Percentiles rank a stretch among this genome's conserved stretches.
Conservation (phyloP, 768 basidiomycete genomes). For the Leccinum broughii region DNA sequence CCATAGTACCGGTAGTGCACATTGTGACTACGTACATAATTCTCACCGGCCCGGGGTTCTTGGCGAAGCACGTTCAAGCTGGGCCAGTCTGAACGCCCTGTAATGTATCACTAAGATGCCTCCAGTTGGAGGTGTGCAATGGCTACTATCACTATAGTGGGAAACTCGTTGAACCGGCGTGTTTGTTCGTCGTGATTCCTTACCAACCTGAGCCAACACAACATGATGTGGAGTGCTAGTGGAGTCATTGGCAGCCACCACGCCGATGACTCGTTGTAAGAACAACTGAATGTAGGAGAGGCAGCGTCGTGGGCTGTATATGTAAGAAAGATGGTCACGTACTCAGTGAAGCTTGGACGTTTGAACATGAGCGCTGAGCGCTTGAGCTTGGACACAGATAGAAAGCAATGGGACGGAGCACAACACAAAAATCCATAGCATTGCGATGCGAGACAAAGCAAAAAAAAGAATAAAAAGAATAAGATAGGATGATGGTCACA, state of each 20-base stretch:
- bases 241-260: slow-evolving; percentile 1
- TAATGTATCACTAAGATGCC: neutral
- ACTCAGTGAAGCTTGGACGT: no score
- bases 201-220: neutral
- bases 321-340: no score
- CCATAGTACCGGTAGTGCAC: neutral
- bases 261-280: slow-evolving; percentile 6
- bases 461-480: slow-evolving; percentile 32
- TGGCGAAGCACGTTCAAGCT: neutral
- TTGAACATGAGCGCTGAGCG: no score
- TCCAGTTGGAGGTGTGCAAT: neutral
- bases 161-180: neutral
- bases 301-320: neutral
- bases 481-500: slow-evolving; percentile 27
- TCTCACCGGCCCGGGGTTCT: neutral
- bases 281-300: neutral
- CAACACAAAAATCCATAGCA: slow-evolving; percentile 32
- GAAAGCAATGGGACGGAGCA: slow-evolving; percentile 6
- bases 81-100: neutral
- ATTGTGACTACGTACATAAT: neutral
- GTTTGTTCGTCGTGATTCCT: neutral
- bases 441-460: slow-evolving; percentile 30
- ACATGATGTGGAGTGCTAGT: neutral
- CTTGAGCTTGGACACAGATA: no score
- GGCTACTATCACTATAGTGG: neutral